Percentiles rank a stretch among this genome's conserved stretches.
phyloP scores from a whole-genome alignment of 768 basidiomycete species.

The Suillus discolor region DNA sequence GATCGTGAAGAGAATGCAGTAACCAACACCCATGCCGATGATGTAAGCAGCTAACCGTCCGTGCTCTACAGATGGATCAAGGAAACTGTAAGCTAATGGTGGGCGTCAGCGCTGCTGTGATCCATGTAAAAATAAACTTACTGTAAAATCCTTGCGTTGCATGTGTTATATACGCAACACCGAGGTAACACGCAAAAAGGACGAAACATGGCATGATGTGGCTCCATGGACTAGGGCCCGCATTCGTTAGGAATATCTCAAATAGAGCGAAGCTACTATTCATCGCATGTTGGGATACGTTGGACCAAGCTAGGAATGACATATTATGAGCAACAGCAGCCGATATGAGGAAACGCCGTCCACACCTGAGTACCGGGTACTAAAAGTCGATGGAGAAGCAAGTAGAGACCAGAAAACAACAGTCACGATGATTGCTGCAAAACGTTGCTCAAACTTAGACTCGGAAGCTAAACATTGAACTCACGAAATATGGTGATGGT shows the following conservation, averaged over 20 bases:
- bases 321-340: constrained; percentile 8
- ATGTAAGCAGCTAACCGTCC: constrained; percentile 61
- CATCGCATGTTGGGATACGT: constrained; percentile 61
- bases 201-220: constrained; percentile 49
- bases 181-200: constrained; percentile 58
- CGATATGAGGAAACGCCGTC: constrained; percentile 6
- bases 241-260: constrained; percentile 59
- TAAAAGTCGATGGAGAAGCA: constrained; percentile 43
- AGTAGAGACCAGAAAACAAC: constrained; percentile 65
- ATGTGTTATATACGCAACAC: constrained; percentile 67
- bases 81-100: constrained; percentile 62
- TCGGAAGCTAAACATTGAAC: constrained; percentile 25
- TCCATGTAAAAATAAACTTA: constrained; percentile 34
- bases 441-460: neutral
- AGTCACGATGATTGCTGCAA: constrained; percentile 64
- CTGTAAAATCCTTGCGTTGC: constrained; percentile 66
- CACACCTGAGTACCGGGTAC: constrained; percentile 41
- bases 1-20: constrained; percentile 52
- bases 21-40: constrained; percentile 56
- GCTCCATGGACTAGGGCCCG: constrained; percentile 53
- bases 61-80: constrained; percentile 50
- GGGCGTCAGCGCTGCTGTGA: constrained; percentile 9
- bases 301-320: constrained; percentile 51
- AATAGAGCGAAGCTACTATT: constrained; percentile 59
- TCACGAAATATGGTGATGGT: constrained; percentile 60